Conservation (phyloP, 2,329 filamentous ascomycete species). For the Trichoderma brevicompactum region DNA sequence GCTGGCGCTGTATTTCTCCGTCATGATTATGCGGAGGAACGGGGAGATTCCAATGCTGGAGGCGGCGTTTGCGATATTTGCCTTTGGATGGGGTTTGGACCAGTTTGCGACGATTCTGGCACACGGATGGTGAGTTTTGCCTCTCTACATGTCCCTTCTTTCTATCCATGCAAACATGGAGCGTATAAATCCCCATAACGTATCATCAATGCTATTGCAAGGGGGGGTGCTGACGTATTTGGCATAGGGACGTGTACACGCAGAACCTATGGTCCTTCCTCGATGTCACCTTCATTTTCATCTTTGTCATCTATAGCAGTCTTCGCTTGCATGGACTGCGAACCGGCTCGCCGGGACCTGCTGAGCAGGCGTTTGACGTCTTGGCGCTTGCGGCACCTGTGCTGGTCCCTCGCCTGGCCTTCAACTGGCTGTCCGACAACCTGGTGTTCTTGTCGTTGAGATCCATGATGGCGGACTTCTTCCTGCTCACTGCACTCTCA, state of each 20-base stretch:
- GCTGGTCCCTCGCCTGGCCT: slow-evolving; percentile 76
- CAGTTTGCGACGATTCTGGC: slow-evolving; percentile 77
- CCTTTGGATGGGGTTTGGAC: slow-evolving; percentile 78
- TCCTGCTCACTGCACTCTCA: slow-evolving; percentile 73
- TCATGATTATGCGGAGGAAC: slow-evolving; percentile 71
- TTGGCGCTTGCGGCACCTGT: slow-evolving; percentile 80
- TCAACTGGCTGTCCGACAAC: slow-evolving; percentile 82
- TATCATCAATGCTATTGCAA: not conserved
- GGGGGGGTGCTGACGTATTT: not conserved
- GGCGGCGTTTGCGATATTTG: slow-evolving; percentile 71
- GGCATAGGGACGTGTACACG: slow-evolving; percentile 73
- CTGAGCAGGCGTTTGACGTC: slow-evolving; percentile 74
- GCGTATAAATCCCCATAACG: no score
- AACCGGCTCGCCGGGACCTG: slow-evolving; percentile 51
- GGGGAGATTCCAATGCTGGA: slow-evolving; percentile 61
- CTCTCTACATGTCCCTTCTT: not conserved
- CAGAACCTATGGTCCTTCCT: slow-evolving; percentile 90
- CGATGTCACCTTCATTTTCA: slow-evolving; percentile 75
- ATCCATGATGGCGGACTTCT: slow-evolving; percentile 86
- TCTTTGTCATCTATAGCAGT: slow-evolving; percentile 71
- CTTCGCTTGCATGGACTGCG: slow-evolving; percentile 69
- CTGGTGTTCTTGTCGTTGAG: slow-evolving; percentile 80
- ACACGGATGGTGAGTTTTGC: slow-evolving; percentile 63
- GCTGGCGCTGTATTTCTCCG: slow-evolving; percentile 68
- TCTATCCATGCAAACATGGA: not conserved